A percentile compares a stretch with the other conserved stretches of the same genome.
Evolutionary conservation across 768 basidiomycete genomes (phyloP).

Genomic region (Pluteus cervinus): DNA sequence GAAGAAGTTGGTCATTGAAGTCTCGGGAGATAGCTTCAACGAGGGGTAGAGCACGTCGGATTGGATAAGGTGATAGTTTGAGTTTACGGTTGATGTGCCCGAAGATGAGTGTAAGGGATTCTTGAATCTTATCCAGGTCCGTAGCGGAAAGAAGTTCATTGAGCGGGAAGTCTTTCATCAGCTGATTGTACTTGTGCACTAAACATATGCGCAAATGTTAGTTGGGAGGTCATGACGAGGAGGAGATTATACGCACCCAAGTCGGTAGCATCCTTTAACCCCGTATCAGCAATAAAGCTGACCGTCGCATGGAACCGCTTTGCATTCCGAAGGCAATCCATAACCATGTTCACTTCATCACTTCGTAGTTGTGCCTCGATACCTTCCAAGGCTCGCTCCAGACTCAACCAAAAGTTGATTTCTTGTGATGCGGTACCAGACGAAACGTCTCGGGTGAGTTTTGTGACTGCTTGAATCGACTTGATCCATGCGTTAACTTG

Average conservation of each 20-base stretch:
- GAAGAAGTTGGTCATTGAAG: constrained; percentile 91
- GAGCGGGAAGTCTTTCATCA: constrained; percentile 99
- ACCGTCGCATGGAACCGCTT: constrained; percentile 97
- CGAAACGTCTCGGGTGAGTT: constrained; percentile 87
- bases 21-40: constrained; percentile 98
- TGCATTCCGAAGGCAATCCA: constrained; percentile 92
- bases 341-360: constrained; percentile 88
- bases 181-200: constrained; percentile 97
- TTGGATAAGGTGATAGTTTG: constrained; percentile 93
- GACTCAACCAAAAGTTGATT: constrained; percentile 97
- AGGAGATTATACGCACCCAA: constrained; percentile 44
- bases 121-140: constrained; percentile 92
- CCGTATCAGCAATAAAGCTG: constrained; percentile 97
- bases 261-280: constrained; percentile 90
- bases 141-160: constrained; percentile 96
- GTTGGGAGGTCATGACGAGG: background rate
- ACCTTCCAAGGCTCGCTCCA: constrained; percentile 89
- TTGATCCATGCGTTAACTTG: constrained; percentile 99
- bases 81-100: constrained; percentile 94
- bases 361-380: constrained; percentile 90
- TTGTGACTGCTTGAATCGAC: constrained; percentile 93
- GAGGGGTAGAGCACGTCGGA: constrained; percentile 90
- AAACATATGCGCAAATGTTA: constrained; percentile 4
- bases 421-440: constrained; percentile 97
- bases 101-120: constrained; percentile 83